These are phyloP conservation scores for Macrophomina phaseolina DNA, from an alignment of 2,329 filamentous ascomycete species.

Conservation along the genomic window DNA sequence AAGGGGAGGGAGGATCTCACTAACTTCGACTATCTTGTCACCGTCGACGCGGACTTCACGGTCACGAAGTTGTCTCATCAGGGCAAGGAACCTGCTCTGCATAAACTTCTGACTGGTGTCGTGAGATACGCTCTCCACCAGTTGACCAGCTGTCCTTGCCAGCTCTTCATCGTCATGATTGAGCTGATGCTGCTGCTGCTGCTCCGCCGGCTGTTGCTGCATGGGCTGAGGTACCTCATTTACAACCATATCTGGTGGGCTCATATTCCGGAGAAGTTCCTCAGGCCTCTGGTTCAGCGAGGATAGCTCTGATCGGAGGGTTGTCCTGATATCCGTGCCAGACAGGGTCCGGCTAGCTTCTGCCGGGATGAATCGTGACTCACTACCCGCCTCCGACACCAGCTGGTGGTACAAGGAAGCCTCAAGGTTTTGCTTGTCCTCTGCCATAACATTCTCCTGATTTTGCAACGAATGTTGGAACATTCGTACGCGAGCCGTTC, in stretches of 20 bases:
- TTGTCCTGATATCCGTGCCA: conserved; percentile 3
- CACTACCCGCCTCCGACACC: neutral
- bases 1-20: conserved; percentile 30
- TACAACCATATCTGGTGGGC: conserved; percentile 1
- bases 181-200: conserved; percentile 18
- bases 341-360: conserved; percentile 1
- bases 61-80: conserved; percentile 79
- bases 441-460: neutral
- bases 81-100: conserved; percentile 74
- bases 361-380: conserved; percentile 2
- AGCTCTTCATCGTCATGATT: conserved; percentile 68
- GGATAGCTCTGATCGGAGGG: conserved; percentile 5
- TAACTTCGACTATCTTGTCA: conserved; percentile 67
- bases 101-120: conserved; percentile 77
- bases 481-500: neutral
- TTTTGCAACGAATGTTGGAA: neutral
- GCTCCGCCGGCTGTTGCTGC: neutral
- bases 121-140: conserved; percentile 71
- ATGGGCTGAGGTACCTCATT: neutral
- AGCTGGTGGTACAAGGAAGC: neutral
- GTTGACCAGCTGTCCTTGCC: conserved; percentile 71
- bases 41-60: conserved; percentile 74
- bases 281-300: conserved; percentile 12
- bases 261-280: conserved; percentile 10
- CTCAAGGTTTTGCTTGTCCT: neutral